Evolutionary conservation across 2,329 filamentous ascomycete species (phyloP).

Genomic region (Aureobasidium mangrovei): DNA sequence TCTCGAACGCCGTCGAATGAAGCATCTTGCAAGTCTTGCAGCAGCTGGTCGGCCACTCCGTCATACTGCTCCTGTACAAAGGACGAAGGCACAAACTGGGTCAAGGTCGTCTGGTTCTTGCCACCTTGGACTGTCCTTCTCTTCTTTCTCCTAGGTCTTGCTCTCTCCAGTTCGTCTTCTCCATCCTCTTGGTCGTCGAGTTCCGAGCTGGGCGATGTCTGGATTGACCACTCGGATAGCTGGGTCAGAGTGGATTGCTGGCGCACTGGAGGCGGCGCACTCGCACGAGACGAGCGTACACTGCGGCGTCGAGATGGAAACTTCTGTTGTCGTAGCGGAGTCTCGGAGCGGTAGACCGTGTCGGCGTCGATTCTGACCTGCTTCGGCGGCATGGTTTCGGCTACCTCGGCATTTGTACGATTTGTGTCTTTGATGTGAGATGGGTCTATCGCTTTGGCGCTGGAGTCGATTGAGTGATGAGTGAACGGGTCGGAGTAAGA

Average conservation of each 20-base stretch:
- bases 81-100: slow-evolving; percentile 16
- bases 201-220: background rate
- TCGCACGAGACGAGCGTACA: background rate
- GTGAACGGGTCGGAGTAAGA: background rate
- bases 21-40: background rate
- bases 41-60: background rate
- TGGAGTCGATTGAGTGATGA: background rate
- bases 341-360: slow-evolving; percentile 6
- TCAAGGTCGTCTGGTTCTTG: slow-evolving; percentile 17
- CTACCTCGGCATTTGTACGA: background rate
- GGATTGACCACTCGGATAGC: background rate
- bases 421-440: background rate
- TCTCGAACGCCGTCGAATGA: background rate
- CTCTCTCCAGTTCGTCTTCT: background rate
- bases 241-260: slow-evolving; percentile 12
- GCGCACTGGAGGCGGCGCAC: background rate
- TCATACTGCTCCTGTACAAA: background rate
- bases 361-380: background rate
- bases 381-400: slow-evolving; percentile 1
- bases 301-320: slow-evolving; percentile 7
- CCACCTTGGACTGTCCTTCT: slow-evolving; percentile 3
- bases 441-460: background rate
- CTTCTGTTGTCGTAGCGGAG: slow-evolving; percentile 13
- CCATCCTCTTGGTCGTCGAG: background rate
- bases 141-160: slow-evolving; percentile 13